Base-by-base conservation (phyloP, 2,329 filamentous ascomycete genomes). In the Cladosporium velox region DNA sequence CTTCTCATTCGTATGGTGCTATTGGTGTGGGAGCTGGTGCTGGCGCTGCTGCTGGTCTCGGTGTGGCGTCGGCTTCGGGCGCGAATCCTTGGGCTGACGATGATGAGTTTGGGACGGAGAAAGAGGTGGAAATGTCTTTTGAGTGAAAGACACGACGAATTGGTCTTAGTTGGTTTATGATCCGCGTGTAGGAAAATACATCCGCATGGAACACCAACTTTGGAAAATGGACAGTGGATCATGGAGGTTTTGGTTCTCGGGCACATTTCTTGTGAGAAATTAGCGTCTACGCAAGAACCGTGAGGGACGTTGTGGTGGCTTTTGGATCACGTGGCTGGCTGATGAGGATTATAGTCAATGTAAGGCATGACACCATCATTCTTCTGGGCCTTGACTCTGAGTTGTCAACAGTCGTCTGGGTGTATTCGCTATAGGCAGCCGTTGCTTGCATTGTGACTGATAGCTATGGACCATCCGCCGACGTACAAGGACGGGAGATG, bases 51-150 rank as follows among this genome's bases (percentile, higher is more conserved):
- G 54, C 32, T 28, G 54, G 54, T 30, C 21, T 35, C 14, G 55
- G 51, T 14, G 62, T 52, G 24, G 41, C 41, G 47, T 21, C 47
- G 18, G 44, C 44, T 5, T 28, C 44, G 12, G 51, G 64, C 15
- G 47, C 79, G 35, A 83, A 83, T 71, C 81, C 81, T 6, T 83
- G 82, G 81, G 79, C 76, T 3, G 77, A 79, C 59, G 80, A 82
- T 47, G 81, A 82, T 26, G 78, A 79, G 64, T 83, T 81, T 73
- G 81, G 79, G 2, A 74, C 77, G 68, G 81, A 82, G 72, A 78
- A 77, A 70, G 80, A 83, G 67, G 75, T 84, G 47, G 76, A 79
- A 73, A 83, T 84, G 81, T 81, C 79, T 28, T 84, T 84, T 73
- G 78, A 78, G 63, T 79, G 64, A 72, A 3, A 8, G 41, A 47